Base-by-base conservation (phyloP, 2,329 filamentous ascomycete species). In the Xylaria digitata region DNA sequence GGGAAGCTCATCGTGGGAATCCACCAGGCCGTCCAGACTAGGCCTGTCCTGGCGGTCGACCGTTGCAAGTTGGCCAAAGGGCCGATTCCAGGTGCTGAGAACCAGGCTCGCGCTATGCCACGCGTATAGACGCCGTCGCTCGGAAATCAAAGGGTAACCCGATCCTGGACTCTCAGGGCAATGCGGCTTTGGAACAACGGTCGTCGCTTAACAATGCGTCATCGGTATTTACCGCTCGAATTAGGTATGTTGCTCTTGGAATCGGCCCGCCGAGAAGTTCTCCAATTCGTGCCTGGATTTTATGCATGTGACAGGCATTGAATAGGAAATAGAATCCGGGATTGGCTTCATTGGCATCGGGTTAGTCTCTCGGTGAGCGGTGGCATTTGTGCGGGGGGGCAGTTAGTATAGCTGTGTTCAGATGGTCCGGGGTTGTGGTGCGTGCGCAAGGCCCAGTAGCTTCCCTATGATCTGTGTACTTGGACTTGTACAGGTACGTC, bases 271-370 rank as follows among this genome's bases (percentile, higher is more conserved):
- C n/a, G 40, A 26, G 23, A 43, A 32, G 32, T 52, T 30, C 9
- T 34, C 50, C 23, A 65, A 48, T 59, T 17, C 40, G 62, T 17
- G 37, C 40, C 23, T 54, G 32, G 57, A 48, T 53, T 50, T 40
- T 40, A 32, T 73, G 72, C 72, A 74, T 68, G 64, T 61, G 71
- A 68, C 48, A 53, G 62, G 56, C 52, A 70, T 68, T 58, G 66
- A 73, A 71, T 66, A 65, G 74, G 73, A 62, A 74, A 70, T 67
- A 45, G 40, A 71, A 68, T 71, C 73, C 70, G 70, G 73, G 66
- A 61, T 54, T 54, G 19, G 48, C 61, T 42, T 55, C 23, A 63
- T 46, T 37, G 56, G 45, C 50, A n/a, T 48, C 46, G 52, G 34
- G 53, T 52, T 52, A 13, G 42, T 19, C 37, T 58, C 43, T 57